A percentile compares a stretch with the other conserved stretches of the same genome.
Evolutionary conservation across 2,329 filamentous ascomycete genomes (phyloP).

Genomic region (Fusarium nygamai): DNA sequence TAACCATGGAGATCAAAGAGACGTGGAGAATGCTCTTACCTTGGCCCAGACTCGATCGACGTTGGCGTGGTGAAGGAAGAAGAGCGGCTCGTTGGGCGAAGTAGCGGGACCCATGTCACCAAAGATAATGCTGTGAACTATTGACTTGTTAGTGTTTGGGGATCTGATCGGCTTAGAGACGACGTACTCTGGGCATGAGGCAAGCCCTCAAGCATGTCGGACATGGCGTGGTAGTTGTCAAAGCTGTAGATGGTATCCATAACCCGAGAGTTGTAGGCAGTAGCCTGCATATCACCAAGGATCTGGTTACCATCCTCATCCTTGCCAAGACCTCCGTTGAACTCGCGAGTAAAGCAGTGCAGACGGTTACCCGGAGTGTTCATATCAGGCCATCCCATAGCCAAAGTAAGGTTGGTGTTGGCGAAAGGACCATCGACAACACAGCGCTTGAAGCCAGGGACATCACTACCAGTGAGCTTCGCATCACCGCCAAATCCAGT

Average conservation of each 20-base stretch:
- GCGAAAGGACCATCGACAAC: slow-evolving; percentile 19
- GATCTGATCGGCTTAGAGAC: rapidly evolving
- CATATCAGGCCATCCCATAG: slow-evolving; percentile 19
- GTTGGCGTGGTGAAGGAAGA: slow-evolving; percentile 44
- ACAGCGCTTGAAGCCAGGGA: slow-evolving; percentile 7
- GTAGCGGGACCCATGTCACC: slow-evolving; percentile 42
- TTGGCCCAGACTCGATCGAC: slow-evolving; percentile 38
- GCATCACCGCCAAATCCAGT: slow-evolving; percentile 12
- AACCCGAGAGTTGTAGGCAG: not conserved
- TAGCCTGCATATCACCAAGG: slow-evolving; percentile 10
- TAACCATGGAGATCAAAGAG: rapidly evolving
- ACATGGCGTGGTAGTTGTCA: slow-evolving; percentile 5
- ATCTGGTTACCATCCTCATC: not conserved
- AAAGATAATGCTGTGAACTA: slow-evolving; percentile 30
- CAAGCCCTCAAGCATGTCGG: slow-evolving; percentile 2
- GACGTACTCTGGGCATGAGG: slow-evolving; percentile 20
- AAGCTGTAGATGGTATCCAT: slow-evolving; percentile 21
- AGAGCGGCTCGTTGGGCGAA: slow-evolving; percentile 43
- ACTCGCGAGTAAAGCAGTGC: slow-evolving; percentile 17
- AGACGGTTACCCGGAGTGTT: not conserved
- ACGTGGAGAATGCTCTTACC: not conserved
- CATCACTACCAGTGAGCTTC: not conserved
- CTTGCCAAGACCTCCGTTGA: not conserved
- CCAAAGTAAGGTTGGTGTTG: slow-evolving; percentile 11
- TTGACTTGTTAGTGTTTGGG: rapidly evolving